phyloP scores from a whole-genome alignment of 169 alveolate species.

The Blepharisma undulans region DNA sequence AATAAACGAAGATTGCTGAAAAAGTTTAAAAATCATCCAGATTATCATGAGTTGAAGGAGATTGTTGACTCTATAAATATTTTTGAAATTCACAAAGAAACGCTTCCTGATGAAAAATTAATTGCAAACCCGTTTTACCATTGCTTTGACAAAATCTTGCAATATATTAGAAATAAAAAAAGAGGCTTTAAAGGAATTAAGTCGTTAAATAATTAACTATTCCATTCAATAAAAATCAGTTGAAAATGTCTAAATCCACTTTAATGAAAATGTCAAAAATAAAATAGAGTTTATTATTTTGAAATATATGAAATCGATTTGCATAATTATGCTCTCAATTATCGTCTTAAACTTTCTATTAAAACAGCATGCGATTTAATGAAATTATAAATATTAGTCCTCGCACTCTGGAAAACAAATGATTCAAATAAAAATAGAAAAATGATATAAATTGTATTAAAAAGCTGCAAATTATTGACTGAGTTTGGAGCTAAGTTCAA shows the following conservation, averaged over 20 bases:
- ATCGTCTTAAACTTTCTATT: too few species aligned
- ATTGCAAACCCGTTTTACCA: background rate
- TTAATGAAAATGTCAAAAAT: too few species aligned
- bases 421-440: background rate
- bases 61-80: background rate
- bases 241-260: too few species aligned
- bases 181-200: background rate
- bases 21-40: background rate
- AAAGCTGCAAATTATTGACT: background rate
- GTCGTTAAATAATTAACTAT: background rate
- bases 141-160: background rate
- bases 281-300: too few species aligned
- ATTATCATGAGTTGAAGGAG: background rate
- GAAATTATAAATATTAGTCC: too few species aligned
- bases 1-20: background rate
- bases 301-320: too few species aligned
- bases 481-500: conserved; percentile 1
- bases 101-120: background rate
- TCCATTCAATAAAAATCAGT: too few species aligned
- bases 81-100: background rate
- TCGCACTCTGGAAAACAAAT: background rate
- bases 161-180: background rate
- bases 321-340: too few species aligned
- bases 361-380: too few species aligned
- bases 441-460: background rate